Evolutionary conservation across 768 basidiomycete species (phyloP).

Genomic region (Russula lepida): DNA sequence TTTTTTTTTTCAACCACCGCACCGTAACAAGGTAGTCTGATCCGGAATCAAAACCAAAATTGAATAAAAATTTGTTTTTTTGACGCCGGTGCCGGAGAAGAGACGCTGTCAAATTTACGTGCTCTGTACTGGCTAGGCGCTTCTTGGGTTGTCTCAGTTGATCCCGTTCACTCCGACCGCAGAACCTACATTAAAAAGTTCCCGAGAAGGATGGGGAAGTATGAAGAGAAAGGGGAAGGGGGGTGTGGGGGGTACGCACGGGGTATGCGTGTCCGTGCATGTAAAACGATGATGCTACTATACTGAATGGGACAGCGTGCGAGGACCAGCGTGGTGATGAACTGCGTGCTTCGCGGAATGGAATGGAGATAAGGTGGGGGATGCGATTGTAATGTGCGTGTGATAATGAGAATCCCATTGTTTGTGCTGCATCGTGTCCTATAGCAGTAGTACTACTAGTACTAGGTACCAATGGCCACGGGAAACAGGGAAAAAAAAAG

Average conservation of each 20-base stretch:
- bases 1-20: not conserved
- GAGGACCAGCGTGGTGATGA: not conserved
- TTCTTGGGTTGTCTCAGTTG: not conserved
- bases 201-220: not conserved
- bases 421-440: not conserved
- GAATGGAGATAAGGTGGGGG: constrained; percentile 11
- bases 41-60: not conserved
- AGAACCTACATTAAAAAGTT: not conserved
- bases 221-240: not conserved
- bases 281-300: not conserved
- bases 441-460: not conserved
- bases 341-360: constrained; percentile 18
- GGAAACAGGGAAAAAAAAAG: no score
- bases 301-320: not conserved
- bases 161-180: not conserved
- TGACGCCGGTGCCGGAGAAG: not conserved
- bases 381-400: not conserved
- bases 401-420: no score
- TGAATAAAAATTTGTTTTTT: not conserved
- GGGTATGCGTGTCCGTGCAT: not conserved
- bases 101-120: constrained; percentile 6
- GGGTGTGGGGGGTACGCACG: not conserved
- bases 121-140: not conserved
- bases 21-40: not conserved
- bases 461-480: not conserved